Base-by-base conservation (phyloP, 768 basidiomycete genomes). In the Scleroderma bovista region DNA sequence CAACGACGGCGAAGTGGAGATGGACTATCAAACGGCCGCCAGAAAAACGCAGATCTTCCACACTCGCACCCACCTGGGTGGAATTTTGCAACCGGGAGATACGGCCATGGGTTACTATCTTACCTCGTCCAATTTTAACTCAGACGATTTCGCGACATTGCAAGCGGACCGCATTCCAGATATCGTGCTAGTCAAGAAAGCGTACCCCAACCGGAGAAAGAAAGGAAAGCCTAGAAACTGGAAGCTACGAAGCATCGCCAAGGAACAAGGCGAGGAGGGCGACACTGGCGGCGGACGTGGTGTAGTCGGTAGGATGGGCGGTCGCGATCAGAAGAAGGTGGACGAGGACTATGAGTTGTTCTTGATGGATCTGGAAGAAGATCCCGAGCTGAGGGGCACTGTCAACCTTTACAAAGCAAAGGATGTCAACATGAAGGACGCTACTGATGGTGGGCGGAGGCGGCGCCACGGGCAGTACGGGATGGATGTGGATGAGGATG, bases 341-440 rank as follows among this genome's bases (percentile, higher is more conserved):
- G 93, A 97, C 58, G 84, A 91, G 64, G 95, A 99, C 64, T 99
- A 98, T 69, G 96, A 98, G 73, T 55, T 90, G 45, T 99, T 99
- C 81, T 72, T 98, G 68, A 79, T 88, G 41, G 93, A 96, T 54
- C 69, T 97, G 44, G 93, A 96, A 68, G 95, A 98, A 66, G 94
- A 97, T 69, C 84, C 85, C 19, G 94, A 97, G 73, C 72, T 98
- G 73, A 80, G 95, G 34, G 76, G 77, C 6, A 81, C 81, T 9
- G 84, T 98, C 58, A 94, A 96, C 68, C 61, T 97, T 48, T 98
- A 95, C 75, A 88, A 84, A 70, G 72, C 79, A 3, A 76, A 58
- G 55, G 74, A 81, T 49, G 76, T 75, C 44, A 73, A 72, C 58
- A 80, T 83, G 77, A 56, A 55, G 13, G 78, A 75, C 53, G 74